phyloP scores from a whole-genome alignment of 2,329 filamentous ascomycete genomes.

The Coniochaeta sp. region DNA sequence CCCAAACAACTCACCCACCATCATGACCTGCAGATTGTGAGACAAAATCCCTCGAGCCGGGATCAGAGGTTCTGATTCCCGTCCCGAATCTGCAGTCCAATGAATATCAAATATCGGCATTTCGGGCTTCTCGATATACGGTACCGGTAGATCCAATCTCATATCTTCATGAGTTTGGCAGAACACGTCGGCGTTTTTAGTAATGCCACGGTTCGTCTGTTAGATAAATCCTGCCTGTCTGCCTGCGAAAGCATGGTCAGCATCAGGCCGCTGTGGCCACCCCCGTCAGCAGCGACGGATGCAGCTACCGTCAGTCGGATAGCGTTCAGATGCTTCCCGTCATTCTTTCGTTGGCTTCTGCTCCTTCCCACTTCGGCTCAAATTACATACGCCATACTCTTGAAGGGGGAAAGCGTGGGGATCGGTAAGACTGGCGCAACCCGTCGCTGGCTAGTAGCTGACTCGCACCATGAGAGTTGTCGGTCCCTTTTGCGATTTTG shows the following conservation, averaged over 20 bases:
- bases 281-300: background rate
- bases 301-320: background rate
- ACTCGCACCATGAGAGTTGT: no score
- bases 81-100: background rate
- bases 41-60: background rate
- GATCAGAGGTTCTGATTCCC: background rate
- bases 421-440: background rate
- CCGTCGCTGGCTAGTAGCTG: background rate
- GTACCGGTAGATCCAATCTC: background rate
- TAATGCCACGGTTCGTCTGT: background rate
- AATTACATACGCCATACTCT: background rate
- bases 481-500: no score
- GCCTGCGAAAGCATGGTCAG: background rate
- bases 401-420: background rate
- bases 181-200: background rate
- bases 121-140: background rate
- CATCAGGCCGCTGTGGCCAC: background rate
- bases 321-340: background rate
- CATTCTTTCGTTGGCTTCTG: no score
- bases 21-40: conserved; percentile 8
- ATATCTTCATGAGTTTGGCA: background rate
- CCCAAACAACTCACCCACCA: background rate
- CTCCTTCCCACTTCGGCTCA: background rate
- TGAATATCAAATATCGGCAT: background rate
- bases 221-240: background rate